Percentiles rank a stretch among this genome's conserved stretches.
Evolutionary conservation across 2,329 filamentous ascomycete species (phyloP).

Genomic region (Colletotrichum incanum): DNA sequence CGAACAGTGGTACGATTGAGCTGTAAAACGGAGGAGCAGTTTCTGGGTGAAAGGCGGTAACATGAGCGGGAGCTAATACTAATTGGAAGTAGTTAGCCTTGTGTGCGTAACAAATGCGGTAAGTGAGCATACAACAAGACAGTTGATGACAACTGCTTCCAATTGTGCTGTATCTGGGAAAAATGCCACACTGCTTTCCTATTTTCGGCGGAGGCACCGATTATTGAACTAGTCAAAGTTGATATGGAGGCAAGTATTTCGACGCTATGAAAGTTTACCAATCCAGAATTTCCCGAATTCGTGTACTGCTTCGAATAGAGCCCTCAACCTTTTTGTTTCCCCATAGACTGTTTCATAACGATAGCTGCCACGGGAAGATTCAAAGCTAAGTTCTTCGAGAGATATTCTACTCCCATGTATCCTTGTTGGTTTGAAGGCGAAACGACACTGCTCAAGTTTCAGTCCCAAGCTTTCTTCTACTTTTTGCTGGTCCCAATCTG

Average conservation of each 20-base stretch:
- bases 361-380: neutral
- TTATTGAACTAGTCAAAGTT: neutral
- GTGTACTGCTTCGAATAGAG: neutral
- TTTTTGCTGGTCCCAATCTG: neutral
- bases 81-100: too few species aligned
- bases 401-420: neutral
- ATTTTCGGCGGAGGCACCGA: too few species aligned
- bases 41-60: too few species aligned
- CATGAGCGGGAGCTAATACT: too few species aligned
- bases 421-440: neutral
- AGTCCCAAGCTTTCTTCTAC: neutral
- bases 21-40: too few species aligned
- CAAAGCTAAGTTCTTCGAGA: neutral
- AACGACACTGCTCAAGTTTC: neutral
- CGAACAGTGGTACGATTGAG: too few species aligned
- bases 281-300: neutral
- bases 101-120: too few species aligned
- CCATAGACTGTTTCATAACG: neutral
- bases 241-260: neutral
- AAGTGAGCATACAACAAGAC: too few species aligned
- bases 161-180: neutral
- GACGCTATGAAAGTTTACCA: neutral
- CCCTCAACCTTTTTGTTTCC: rapidly evolving
- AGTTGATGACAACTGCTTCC: too few species aligned
- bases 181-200: too few species aligned